Evolutionary conservation across 495 filamentous ascomycete genomes (phyloP).

Genomic region (Aspergillus egyptiacus): DNA sequence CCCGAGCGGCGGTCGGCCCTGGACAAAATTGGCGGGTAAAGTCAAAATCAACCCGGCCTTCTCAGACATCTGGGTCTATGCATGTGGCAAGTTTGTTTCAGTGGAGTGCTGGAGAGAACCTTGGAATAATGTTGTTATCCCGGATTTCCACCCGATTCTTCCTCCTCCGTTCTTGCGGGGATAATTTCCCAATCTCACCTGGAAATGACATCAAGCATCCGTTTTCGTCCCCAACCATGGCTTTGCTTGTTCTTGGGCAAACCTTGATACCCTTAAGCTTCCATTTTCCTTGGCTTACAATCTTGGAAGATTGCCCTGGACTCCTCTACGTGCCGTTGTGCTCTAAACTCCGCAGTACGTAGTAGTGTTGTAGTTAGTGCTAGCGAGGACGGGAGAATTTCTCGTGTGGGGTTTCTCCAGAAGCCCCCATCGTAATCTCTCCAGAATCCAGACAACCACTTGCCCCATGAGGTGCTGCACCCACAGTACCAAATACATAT

Average conservation of each 20-base stretch:
- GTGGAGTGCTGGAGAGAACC: neutral
- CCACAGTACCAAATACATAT: too few relatives aligned
- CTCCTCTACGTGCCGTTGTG: too few relatives aligned
- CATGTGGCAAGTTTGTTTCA: neutral
- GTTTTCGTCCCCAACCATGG: neutral
- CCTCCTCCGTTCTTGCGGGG: neutral
- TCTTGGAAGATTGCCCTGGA: too few relatives aligned
- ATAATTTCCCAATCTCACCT: too few relatives aligned
- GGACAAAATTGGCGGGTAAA: neutral
- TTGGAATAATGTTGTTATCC: too few relatives aligned
- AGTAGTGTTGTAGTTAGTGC: too few relatives aligned
- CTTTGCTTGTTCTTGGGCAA: conserved; percentile 1
- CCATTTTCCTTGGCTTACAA: neutral
- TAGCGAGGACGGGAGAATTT: too few relatives aligned
- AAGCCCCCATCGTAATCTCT: conserved; percentile 5
- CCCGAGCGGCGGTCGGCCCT: conserved; percentile 8
- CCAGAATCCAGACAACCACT: neutral
- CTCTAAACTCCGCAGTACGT: too few relatives aligned
- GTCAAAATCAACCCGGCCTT: neutral
- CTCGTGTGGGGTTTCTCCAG: conserved; percentile 8
- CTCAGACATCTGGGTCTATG: neutral
- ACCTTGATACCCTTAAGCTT: neutral
- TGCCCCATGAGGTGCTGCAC: too few relatives aligned
- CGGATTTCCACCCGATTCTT: too few relatives aligned
- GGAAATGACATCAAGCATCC: conserved; percentile 16